Evolutionary conservation across 2,329 filamentous ascomycete species (phyloP), one percentile per base, ranked within the genome.

Genomic region (Dactylellina haptotyla): DNA sequence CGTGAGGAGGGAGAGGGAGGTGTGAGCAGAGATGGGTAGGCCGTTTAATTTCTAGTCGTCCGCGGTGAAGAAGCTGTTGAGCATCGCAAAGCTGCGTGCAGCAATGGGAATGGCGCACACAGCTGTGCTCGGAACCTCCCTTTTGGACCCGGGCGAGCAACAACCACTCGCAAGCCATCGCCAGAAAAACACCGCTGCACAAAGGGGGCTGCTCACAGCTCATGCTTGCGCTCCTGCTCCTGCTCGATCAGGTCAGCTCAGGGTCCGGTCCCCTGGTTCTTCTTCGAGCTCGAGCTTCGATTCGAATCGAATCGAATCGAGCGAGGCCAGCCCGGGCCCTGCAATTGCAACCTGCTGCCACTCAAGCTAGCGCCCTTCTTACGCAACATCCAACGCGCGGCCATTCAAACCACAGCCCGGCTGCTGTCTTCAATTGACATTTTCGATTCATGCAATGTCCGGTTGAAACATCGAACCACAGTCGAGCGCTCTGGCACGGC

Each of bases 341-440:
- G 6, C 32, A 34, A 14, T 14, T n/a, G n/a, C n/a, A n/a, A n/a
- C n/a, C 48, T 28, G 46, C 14, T n/a, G 18, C 32, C 18, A 14
- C 30, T 18, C 43, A 4, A 50, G 37, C 48, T 70, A 70, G 65
- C 65, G 51, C 43, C 51, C 58, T 48, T 50, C 32, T 64, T 71
- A 64, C 57, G 58, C 66, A 71, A 64, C 45, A 46, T 34, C 18
- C 53, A 72, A 65, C 67, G 53, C n/a, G n/a, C 67, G 67, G 63
- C 67, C 67, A 58, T 54, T 72, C 59, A 51, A 30, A 28, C 14
- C n/a, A n/a, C n/a, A n/a, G n/a, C n/a, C n/a, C n/a, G n/a, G n/a
- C n/a, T n/a, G 26, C 12, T 26, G 12, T n/a, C 50, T 34, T 50
- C 39, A 28, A 43, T 57, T 25, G 32, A 34, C 32, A 34, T 34